A percentile compares a stretch with the other conserved stretches of the same genome.
These are phyloP conservation scores for Euphrasia confusa DNA, from an alignment of 257 asterid genomes.

Conservation along the genomic window DNA sequence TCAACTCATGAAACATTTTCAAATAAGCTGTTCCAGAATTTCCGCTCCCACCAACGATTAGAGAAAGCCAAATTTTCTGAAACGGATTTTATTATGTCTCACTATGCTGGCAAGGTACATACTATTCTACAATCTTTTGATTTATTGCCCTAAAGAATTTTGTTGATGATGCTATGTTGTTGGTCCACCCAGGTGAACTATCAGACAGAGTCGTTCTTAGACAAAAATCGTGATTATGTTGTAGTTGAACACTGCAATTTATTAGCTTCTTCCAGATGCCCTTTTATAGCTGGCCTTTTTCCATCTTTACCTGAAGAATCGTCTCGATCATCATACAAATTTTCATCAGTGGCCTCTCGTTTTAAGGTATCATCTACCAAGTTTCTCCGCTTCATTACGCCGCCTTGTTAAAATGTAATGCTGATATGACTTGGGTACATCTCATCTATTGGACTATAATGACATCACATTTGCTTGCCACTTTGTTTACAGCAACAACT, in stretches of 20 bases:
- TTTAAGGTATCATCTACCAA: constrained; percentile 59
- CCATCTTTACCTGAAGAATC: constrained; percentile 85
- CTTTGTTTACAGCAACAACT: constrained; percentile 85
- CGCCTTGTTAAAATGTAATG: constrained; percentile 5
- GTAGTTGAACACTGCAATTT: constrained; percentile 95
- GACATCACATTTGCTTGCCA: constrained; percentile 24
- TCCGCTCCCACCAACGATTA: constrained; percentile 66
- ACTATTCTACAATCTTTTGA: constrained; percentile 11
- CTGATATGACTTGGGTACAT: constrained; percentile 6
- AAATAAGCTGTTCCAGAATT: constrained; percentile 81
- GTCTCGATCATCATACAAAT: constrained; percentile 91
- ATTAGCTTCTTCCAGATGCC: constrained; percentile 79
- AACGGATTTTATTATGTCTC: constrained; percentile 85
- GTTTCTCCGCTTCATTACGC: constrained; percentile 18
- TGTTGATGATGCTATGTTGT: constrained; percentile 17
- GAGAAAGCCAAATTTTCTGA: constrained; percentile 85
- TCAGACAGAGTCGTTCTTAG: constrained; percentile 78
- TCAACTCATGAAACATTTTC: constrained; percentile 92
- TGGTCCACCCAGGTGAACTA: constrained; percentile 68
- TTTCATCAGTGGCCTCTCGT: constrained; percentile 96
- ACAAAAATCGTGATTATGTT: constrained; percentile 94
- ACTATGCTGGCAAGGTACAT: constrained; percentile 98
- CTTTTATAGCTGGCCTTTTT: constrained; percentile 72
- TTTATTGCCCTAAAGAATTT: constrained; percentile 2
- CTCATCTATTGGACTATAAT: constrained; percentile 7